These are phyloP conservation scores for Pyrenophora seminiperda DNA, from an alignment of 2,329 filamentous ascomycete species.

Conservation along the genomic window DNA sequence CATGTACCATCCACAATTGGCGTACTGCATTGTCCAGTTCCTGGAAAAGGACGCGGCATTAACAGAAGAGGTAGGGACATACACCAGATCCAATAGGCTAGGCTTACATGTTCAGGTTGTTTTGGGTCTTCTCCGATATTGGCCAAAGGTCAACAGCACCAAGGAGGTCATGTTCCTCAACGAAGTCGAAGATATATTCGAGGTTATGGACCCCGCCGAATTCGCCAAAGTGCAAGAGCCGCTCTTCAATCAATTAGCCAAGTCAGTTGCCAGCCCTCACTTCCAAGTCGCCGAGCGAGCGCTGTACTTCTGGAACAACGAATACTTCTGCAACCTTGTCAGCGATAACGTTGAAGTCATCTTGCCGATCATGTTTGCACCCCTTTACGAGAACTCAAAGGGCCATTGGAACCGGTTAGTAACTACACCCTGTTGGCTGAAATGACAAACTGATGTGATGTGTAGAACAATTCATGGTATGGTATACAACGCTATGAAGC, in stretches of 20 bases:
- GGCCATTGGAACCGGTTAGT: slow-evolving; percentile 96
- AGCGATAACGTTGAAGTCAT: slow-evolving; percentile 99
- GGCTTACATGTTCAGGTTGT: slow-evolving; percentile 69
- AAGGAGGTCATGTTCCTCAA: slow-evolving; percentile 99
- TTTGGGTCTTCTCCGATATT: slow-evolving; percentile 90
- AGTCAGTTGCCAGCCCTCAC: slow-evolving; percentile 96
- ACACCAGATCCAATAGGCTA: slow-evolving; percentile 7
- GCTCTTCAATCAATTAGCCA: slow-evolving; percentile 94
- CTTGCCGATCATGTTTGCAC: slow-evolving; percentile 98
- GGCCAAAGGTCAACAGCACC: slow-evolving; percentile 99
- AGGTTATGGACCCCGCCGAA: slow-evolving; percentile 98
- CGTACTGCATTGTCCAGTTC: slow-evolving; percentile 99
- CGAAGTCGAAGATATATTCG: slow-evolving; percentile 98
- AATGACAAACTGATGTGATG: slow-evolving; percentile 21
- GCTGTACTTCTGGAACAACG: slow-evolving; percentile 99
- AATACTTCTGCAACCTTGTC: slow-evolving; percentile 99
- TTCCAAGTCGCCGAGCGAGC: slow-evolving; percentile 98
- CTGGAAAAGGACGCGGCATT: slow-evolving; percentile 95
- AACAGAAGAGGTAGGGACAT: slow-evolving; percentile 81
- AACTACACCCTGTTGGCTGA: neutral
- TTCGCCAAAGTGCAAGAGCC: slow-evolving; percentile 99
- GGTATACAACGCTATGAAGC: slow-evolving; percentile 99
- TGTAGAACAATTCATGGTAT: slow-evolving; percentile 95
- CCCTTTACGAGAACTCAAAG: slow-evolving; percentile 97
- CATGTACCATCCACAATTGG: slow-evolving; percentile 99